phyloP scores from a whole-genome alignment of 2,329 filamentous ascomycete species.

The Curvularia spicifera region DNA sequence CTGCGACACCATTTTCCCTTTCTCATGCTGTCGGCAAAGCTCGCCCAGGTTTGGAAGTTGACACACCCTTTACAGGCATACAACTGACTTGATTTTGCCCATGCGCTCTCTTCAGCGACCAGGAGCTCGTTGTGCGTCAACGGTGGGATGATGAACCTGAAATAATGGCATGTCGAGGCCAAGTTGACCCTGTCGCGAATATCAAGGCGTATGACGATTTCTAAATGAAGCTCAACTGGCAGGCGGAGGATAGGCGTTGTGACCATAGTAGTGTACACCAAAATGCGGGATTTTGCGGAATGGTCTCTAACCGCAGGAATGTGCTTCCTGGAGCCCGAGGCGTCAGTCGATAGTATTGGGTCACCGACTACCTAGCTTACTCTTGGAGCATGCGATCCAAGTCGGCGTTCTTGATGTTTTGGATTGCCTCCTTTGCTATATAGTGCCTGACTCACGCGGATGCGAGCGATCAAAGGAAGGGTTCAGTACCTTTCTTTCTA shows the following conservation, averaged over 20 bases:
- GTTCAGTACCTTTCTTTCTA: not conserved
- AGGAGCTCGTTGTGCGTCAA: conserved; percentile 31
- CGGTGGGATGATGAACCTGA: conserved; percentile 26
- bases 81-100: conserved; percentile 27
- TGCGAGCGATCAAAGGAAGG: not conserved
- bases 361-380: conserved; percentile 9
- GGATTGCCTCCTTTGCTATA: not conserved
- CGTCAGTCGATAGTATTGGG: conserved; percentile 6
- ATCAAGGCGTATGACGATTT: conserved; percentile 31
- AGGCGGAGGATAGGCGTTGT: conserved; percentile 28
- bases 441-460: not conserved
- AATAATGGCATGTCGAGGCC: conserved; percentile 25
- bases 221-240: conserved; percentile 34
- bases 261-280: conserved; percentile 15
- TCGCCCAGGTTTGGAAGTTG: conserved; percentile 24
- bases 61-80: conserved; percentile 35
- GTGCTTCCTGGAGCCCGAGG: not conserved
- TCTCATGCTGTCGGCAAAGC: conserved; percentile 40
- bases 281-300: not conserved
- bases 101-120: conserved; percentile 28
- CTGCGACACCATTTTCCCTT: conserved; percentile 37
- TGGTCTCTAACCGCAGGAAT: not conserved
- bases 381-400: not conserved
- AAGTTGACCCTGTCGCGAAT: conserved; percentile 30
- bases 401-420: not conserved